Conservation (phyloP, 371 early-diverging fungal genomes). For the Blyttiomyces sp. region DNA sequence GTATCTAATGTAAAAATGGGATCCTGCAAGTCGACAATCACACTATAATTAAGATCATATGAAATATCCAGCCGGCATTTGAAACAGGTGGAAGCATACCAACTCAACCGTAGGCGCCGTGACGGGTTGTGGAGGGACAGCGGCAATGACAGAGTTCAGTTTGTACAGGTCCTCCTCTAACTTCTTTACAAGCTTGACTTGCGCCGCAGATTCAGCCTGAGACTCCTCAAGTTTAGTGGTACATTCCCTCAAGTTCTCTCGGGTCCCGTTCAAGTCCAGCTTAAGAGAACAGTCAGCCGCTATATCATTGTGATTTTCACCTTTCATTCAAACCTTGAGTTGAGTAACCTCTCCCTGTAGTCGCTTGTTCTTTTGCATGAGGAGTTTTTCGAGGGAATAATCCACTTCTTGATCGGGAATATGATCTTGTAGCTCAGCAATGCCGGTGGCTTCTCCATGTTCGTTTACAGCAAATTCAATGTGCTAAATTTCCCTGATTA, state of each 20-base stretch:
- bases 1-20: conserved; percentile 1
- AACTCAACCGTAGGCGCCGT: too few relatives aligned
- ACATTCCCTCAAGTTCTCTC: not conserved
- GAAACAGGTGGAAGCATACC: too few relatives aligned
- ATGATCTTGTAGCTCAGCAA: conserved; percentile 1
- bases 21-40: too few relatives aligned
- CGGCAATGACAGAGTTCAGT: conserved; percentile 13
- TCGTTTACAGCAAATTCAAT: conserved; percentile 3
- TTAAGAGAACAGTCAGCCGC: not conserved
- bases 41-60: too few relatives aligned
- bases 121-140: too few relatives aligned
- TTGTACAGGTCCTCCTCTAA: conserved; percentile 30
- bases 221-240: not conserved
- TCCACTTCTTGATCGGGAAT: conserved; percentile 9
- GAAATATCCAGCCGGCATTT: too few relatives aligned
- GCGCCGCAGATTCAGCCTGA: conserved; percentile 8
- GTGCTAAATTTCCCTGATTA: too few relatives aligned
- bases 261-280: not conserved
- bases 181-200: conserved; percentile 15
- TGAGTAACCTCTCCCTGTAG: conserved; percentile 72
- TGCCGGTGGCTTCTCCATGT: not conserved
- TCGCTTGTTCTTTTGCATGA: conserved; percentile 81
- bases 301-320: not conserved
- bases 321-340: conserved; percentile 48
- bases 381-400: conserved; percentile 60